Evolutionary conservation across 176 grass and related monocot genomes (phyloP).

Genomic region (Sorghum bicolor): DNA sequence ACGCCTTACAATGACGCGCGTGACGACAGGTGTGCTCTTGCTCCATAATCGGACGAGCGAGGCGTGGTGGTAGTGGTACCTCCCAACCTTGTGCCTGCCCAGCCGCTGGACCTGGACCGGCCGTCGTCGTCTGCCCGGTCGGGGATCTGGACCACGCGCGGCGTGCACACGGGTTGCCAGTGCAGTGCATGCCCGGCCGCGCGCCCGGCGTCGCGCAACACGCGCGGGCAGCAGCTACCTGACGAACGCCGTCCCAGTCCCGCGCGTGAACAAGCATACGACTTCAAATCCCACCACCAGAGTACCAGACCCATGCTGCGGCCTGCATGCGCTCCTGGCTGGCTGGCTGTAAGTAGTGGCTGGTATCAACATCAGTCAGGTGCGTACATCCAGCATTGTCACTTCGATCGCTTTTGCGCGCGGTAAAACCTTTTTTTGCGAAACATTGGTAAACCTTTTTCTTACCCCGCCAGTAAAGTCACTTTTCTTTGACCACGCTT

Average conservation of each 20-base stretch:
- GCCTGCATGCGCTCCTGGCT: not conserved
- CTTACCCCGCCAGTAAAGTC: too few species aligned
- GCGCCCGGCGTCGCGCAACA: not conserved
- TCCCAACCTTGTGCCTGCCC: not conserved
- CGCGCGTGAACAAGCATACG: too few species aligned
- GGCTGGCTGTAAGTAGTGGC: not conserved
- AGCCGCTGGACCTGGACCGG: not conserved
- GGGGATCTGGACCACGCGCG: not conserved
- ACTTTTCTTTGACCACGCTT: constrained; percentile 22
- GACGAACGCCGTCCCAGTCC: not conserved
- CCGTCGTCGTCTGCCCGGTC: not conserved
- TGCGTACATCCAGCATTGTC: not conserved
- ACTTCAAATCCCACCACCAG: too few species aligned
- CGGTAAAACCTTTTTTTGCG: not conserved
- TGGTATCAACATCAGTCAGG: not conserved
- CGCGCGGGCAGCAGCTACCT: too few species aligned
- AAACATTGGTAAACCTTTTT: too few species aligned
- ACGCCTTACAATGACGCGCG: not conserved
- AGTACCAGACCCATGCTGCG: too few species aligned
- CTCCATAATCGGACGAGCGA: not conserved
- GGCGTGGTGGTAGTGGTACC: not conserved
- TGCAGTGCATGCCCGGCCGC: not conserved
- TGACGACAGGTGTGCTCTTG: not conserved
- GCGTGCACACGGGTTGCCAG: not conserved
- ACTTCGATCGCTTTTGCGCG: constrained; percentile 2